Conservation (phyloP, 2,329 filamentous ascomycete genomes). For the Teratosphaeria destructans region DNA sequence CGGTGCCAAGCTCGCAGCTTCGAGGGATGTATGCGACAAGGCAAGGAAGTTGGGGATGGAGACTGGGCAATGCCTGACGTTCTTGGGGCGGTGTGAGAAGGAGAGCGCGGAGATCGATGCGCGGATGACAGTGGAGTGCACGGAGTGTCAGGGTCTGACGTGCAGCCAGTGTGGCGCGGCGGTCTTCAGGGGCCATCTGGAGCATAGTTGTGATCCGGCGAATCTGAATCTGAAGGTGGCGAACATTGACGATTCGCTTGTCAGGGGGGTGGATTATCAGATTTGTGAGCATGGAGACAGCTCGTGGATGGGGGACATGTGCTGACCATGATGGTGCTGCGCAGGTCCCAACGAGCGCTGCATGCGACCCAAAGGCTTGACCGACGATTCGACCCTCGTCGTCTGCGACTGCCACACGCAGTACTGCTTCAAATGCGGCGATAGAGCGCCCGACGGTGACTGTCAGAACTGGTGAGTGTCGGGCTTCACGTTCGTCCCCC, state of each 20-base stretch:
- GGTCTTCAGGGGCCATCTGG: background rate
- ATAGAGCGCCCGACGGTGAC: background rate
- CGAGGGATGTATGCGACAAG: background rate
- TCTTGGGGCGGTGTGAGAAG: background rate
- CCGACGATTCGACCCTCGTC: background rate
- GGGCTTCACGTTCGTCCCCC: background rate
- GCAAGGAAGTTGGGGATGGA: background rate
- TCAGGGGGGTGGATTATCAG: background rate
- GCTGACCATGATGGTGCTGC: background rate
- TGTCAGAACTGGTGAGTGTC: background rate
- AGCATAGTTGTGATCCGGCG: background rate
- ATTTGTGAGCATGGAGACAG: background rate
- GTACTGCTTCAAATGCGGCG: background rate
- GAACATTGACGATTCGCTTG: background rate
- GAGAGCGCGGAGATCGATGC: background rate
- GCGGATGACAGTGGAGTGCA: background rate
- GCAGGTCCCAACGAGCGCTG: background rate
- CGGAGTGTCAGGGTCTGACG: background rate
- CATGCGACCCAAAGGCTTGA: background rate
- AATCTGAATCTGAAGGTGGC: background rate
- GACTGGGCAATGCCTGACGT: background rate
- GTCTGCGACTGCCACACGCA: background rate
- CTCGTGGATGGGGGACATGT: background rate
- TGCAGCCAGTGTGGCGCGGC: background rate
- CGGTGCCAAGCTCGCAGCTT: background rate